Percentiles rank a stretch among this genome's conserved stretches.
phyloP scores from a whole-genome alignment of 148 eudicot genomes.

The Camellia japonica region DNA sequence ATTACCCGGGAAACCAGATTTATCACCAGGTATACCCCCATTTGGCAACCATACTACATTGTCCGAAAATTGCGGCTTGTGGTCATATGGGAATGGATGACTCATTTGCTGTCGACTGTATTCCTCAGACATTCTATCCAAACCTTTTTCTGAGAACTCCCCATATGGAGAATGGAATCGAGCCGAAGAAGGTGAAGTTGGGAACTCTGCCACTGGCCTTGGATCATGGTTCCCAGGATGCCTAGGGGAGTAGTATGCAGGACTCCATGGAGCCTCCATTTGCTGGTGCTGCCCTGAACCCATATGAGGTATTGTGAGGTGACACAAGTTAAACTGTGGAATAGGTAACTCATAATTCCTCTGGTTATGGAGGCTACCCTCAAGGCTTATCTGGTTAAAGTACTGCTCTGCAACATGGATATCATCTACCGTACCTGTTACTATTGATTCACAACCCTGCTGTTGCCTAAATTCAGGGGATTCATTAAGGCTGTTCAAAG shows the following conservation, averaged over 20 bases:
- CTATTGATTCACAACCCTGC: conserved; percentile 42
- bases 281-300: conserved; percentile 54
- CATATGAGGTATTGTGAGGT: conserved; percentile 62
- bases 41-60: conserved; percentile 60
- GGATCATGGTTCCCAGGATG: conserved; percentile 52
- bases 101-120: conserved; percentile 37
- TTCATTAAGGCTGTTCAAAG: conserved; percentile 84
- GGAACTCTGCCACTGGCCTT: conserved; percentile 51
- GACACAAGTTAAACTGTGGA: conserved; percentile 56
- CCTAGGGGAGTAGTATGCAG: conserved; percentile 78
- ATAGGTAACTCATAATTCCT: conserved; percentile 66
- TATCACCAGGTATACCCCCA: conserved; percentile 50
- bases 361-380: conserved; percentile 58
- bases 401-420: conserved; percentile 60
- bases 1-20: conserved; percentile 80
- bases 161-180: conserved; percentile 38
- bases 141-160: conserved; percentile 51
- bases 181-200: conserved; percentile 71
- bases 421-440: conserved; percentile 50
- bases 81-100: conserved; percentile 44
- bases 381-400: conserved; percentile 67
- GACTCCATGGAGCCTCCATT: conserved; percentile 77
- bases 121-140: conserved; percentile 63
- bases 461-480: conserved; percentile 56
- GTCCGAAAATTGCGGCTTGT: conserved; percentile 52